Base-by-base conservation (phyloP, 495 filamentous ascomycete species). In the Xylaria grammica region DNA sequence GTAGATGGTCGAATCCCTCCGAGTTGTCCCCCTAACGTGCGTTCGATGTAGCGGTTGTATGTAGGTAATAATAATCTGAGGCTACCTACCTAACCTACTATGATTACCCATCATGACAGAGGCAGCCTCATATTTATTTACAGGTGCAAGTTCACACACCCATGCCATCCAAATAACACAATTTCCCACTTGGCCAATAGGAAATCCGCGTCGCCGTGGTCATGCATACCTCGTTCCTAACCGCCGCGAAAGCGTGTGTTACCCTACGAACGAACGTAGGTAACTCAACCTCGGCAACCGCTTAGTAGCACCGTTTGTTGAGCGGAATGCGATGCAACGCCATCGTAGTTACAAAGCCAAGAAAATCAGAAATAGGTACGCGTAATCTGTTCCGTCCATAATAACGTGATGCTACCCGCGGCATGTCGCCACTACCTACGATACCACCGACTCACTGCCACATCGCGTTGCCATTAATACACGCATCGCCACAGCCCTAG, bases 371-470 rank as follows among this genome's bases (percentile, higher is more conserved):
- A 36, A 36, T 11, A 36, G 5, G 4, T 36, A 11, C 11, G 32
- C 32, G 40, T 42, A 42, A 6, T 42, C 8, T 15, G 3, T 11
- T 42, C 40, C 40, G 17, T 42, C 3, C 40, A 17, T 42, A 9
- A 42, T 17, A 3, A 10, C 5, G 40, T 42, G n/a, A n/a, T n/a
- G n/a, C n/a, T n/a, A n/a, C 15, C 40, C 7, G 40, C 7, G 40
- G 40, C 17, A 42, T 42, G 40, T 42, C n/a, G 13, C 40, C 24
- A 11, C 27, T 20, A 13, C 19, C 29, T 30, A 17, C 56, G 32
- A 45, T 48, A 5, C 49, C 4, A 17, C 42, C 42, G 48, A 40
- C 42, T 46, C 56, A 59, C 56, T n/a, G 40, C 56, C 56, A 59
- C 56, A n/a, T 10, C n/a, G 32, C 9, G 19, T 36, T 22, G 49